Evolutionary conservation across 2,329 filamentous ascomycete species (phyloP).

Genomic region (Sporothrix protearum): DNA sequence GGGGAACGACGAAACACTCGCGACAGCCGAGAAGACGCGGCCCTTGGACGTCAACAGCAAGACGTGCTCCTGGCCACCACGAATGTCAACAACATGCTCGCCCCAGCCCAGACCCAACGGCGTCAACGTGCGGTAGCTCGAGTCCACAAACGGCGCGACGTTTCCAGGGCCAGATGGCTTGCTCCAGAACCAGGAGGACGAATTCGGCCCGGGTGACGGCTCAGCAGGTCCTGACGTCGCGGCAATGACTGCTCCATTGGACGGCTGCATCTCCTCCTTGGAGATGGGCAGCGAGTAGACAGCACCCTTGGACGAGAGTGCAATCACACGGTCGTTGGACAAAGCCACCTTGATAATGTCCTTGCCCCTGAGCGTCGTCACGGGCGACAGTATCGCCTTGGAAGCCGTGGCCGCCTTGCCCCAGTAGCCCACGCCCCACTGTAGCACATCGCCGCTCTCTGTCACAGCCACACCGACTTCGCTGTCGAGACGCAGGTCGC

Average conservation of each 20-base stretch:
- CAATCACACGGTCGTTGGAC: constrained; percentile 79
- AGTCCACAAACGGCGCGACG: neutral
- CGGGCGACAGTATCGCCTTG: constrained; percentile 62
- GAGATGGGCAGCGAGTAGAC: constrained; percentile 84
- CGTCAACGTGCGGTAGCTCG: constrained; percentile 67
- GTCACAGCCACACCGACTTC: constrained; percentile 82
- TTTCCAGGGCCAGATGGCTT: constrained; percentile 30
- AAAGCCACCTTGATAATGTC: constrained; percentile 72
- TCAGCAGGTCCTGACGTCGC: constrained; percentile 32
- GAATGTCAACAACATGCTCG: constrained; percentile 71
- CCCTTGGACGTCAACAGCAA: constrained; percentile 80
- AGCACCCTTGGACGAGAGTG: constrained; percentile 66
- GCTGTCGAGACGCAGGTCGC: constrained; percentile 81
- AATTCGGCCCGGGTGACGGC: constrained; percentile 50
- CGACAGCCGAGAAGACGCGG: constrained; percentile 83
- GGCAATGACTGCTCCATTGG: constrained; percentile 32
- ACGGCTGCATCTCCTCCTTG: constrained; percentile 59
- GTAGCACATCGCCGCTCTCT: constrained; percentile 81
- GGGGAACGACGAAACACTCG: constrained; percentile 74
- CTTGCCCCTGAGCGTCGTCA: constrained; percentile 73
- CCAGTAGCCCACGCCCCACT: constrained; percentile 77
- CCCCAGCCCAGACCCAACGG: constrained; percentile 61
- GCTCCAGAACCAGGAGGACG: constrained; percentile 67
- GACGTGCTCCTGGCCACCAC: constrained; percentile 78
- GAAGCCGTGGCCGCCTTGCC: constrained; percentile 37